Base-by-base conservation (phyloP, 176 grass and related monocot genomes). In the Oryza australiensis region DNA sequence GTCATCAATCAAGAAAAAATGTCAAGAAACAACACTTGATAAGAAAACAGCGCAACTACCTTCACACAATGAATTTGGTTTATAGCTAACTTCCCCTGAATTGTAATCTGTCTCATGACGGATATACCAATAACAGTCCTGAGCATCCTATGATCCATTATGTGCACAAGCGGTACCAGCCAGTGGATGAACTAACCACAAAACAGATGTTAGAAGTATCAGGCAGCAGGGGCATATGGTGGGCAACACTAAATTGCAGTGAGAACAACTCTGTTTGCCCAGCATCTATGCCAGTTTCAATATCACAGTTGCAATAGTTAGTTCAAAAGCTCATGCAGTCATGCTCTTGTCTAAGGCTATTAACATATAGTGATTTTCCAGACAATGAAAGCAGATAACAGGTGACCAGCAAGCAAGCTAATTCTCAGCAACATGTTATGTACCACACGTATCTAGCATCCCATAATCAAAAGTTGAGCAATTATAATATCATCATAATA, bases 381-480 rank as follows among this genome's bases (percentile, higher is more conserved):
- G 13, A 66, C 37, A 9, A 72, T 24, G 6, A 77, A 65, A 43
- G 55, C 3, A 60, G 43, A 66, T 27, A 83, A 65, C 32, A 28
- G 12, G 29, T 73, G 66, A 9, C 18, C 49, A 73, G 45, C 2
- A 34, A 34, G 68, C 33, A 74, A 73, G 35, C 42, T 41, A 66
- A 66, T 64, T 77, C 20, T 83, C 64, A 60, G 35, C 64, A 27
- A 59, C 20, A 78, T 16, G 12, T 1, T 3, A 26, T 42, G 51
- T 30, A 82, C 33, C 53, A 68, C 26, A 75, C 53, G 28, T 63
- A 73, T 38, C 51, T 80, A 62, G 22, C 33, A 75, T 80, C 10
- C 60, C 81, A 64, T 74, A 37, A 68, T 49, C 24, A 73, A n/a
- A 76, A 77, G 76, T 75, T 80, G 29, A 3, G 29, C 15, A 15